These are phyloP conservation scores for Fraxinus velutina DNA, from an alignment of 305 asterid genomes.

Conservation along the genomic window DNA sequence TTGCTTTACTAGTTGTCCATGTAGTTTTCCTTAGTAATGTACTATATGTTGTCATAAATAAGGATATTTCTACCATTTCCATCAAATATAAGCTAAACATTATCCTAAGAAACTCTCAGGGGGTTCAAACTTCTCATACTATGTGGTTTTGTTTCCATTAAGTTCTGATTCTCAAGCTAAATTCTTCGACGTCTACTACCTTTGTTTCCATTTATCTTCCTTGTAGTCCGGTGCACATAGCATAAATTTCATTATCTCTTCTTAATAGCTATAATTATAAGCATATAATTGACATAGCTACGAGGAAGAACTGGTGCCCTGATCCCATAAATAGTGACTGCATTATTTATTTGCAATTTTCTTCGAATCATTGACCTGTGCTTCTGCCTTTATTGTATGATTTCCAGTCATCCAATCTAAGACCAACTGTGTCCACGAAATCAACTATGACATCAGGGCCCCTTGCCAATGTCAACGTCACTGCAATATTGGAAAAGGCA, in stretches of 20 bases:
- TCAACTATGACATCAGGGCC: slow-evolving; percentile 42
- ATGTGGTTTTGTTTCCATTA: background rate
- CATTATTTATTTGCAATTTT: background rate
- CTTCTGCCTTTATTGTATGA: slow-evolving; percentile 12
- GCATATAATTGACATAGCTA: background rate
- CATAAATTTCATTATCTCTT: background rate
- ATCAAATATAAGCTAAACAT: background rate
- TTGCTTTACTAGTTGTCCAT: slow-evolving; percentile 16
- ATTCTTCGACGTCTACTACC: background rate
- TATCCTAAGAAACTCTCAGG: background rate
- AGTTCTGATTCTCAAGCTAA: background rate
- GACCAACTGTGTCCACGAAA: slow-evolving; percentile 59
- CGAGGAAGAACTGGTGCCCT: background rate
- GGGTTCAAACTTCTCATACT: background rate
- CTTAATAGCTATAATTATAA: background rate
- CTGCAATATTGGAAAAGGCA: slow-evolving; percentile 80
- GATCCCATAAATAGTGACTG: background rate
- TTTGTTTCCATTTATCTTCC: background rate
- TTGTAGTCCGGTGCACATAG: background rate
- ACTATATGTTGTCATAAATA: background rate
- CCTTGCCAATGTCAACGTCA: slow-evolving; percentile 57
- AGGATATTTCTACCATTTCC: background rate
- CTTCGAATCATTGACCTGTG: slow-evolving; percentile 11
- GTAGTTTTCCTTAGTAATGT: slow-evolving; percentile 10
- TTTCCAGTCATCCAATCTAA: slow-evolving; percentile 71